phyloP scores from a whole-genome alignment of 768 basidiomycete species.

The Calocybe indica region DNA sequence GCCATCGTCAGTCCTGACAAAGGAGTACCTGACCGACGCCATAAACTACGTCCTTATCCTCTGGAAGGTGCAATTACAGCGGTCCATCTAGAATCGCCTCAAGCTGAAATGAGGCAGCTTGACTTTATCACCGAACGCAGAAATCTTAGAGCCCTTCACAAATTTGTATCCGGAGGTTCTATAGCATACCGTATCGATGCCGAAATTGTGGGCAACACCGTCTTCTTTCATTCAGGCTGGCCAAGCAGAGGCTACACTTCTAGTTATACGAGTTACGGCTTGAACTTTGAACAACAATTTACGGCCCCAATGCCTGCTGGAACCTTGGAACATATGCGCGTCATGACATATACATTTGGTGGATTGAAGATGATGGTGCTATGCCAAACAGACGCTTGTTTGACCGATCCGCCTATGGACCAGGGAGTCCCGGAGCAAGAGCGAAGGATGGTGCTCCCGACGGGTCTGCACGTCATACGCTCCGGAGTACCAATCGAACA shows the following conservation, averaged over 20 bases:
- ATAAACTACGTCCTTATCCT: slow-evolving; percentile 7
- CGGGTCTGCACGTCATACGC: slow-evolving; percentile 5
- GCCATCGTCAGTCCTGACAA: slow-evolving; percentile 5
- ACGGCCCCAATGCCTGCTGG: slow-evolving; percentile 9
- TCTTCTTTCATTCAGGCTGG: slow-evolving; percentile 15
- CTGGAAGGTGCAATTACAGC: slow-evolving; percentile 10
- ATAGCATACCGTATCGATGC: slow-evolving; percentile 11
- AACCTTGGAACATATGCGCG: slow-evolving; percentile 11
- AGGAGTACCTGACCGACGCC: slow-evolving; percentile 9
- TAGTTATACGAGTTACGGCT: slow-evolving; percentile 5
- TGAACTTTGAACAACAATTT: slow-evolving; percentile 12
- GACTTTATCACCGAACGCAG: slow-evolving; percentile 14
- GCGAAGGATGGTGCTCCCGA: slow-evolving; percentile 4
- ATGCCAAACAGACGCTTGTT: slow-evolving; percentile 23
- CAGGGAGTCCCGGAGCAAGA: not conserved
- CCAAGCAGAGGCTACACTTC: slow-evolving; percentile 4
- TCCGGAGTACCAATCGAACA: slow-evolving; percentile 10
- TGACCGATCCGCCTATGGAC: slow-evolving; percentile 1
- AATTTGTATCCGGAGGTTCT: slow-evolving; percentile 5
- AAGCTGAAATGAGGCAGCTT: slow-evolving; percentile 5
- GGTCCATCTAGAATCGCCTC: slow-evolving; percentile 7
- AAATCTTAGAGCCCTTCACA: slow-evolving; percentile 12
- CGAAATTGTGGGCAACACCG: slow-evolving; percentile 10
- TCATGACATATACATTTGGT: slow-evolving; percentile 13
- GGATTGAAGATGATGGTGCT: slow-evolving; percentile 21